Base-by-base conservation (phyloP, 192 early-diverging fungal genomes). In the Coemansia sp. region DNA sequence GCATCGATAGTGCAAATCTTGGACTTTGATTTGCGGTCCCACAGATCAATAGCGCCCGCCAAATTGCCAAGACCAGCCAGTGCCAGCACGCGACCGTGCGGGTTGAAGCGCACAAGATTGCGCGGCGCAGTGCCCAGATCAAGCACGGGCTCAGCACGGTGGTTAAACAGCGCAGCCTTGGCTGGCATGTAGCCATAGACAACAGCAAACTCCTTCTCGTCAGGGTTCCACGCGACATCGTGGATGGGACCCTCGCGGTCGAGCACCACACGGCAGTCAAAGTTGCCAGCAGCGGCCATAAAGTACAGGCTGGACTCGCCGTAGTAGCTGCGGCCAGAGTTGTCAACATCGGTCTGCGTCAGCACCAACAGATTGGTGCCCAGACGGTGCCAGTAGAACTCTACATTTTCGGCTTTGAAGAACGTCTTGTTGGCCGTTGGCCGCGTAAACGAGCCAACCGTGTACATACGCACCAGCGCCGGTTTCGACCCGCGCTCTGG, bases 61-160 rank as follows among this genome's bases (percentile, higher is more conserved):
- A 99, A 82, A 80, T 97, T 99, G 26, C 97, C 97, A 65, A 99
- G 97, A 44, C 97, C 97, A 21, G 89, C 97, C 61, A 97, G 85
- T 64, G 85, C 90, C 40, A 97, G 76, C 19, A 94, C 79, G 28
- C 95, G 86, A 64, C 97, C 96, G 59, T 96, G 91, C 31, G 94
- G 90, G 61, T 88, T 94, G 85, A 88, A 98, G 62, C 82, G 85
- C 59, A 95, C 91, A 53, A 83, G 87, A 81, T 99, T 99, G 57
- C 97, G 90, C 25, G 91, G 89, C 42, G 87, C 90, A 34, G 82
- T 84, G 66, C 91, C 93, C 79, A 99, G 92, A 59, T 94, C 90
- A 59, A 89, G 87, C 11, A 95, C 80, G 15, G 88, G 68, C 63
- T 91, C 86, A 21, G 93, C 91, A 40, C 91, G 88, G 64, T 94